Evolutionary conservation across 2,329 filamentous ascomycete genomes (phyloP).

Genomic region (Diaporthe sp.): DNA sequence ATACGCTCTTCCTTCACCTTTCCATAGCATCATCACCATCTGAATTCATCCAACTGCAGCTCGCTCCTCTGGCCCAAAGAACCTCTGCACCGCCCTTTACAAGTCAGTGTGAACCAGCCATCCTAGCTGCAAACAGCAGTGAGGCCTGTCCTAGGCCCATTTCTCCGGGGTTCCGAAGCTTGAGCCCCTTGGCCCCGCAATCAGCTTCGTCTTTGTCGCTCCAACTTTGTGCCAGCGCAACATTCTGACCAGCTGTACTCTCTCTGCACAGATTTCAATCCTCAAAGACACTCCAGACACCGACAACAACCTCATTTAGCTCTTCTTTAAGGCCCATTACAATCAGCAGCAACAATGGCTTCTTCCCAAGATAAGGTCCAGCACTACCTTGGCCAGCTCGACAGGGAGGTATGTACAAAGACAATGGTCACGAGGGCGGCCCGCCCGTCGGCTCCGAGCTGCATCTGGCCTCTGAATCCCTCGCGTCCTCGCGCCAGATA

Average conservation of each 20-base stretch:
- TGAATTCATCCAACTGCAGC: neutral
- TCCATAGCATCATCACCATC: slow-evolving; percentile 2
- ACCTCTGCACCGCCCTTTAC: neutral
- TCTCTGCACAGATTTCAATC: slow-evolving; percentile 26
- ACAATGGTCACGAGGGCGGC: slow-evolving; percentile 27
- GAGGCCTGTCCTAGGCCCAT: slow-evolving; percentile 11
- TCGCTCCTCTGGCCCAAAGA: neutral
- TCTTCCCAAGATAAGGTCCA: slow-evolving; percentile 82
- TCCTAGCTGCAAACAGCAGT: slow-evolving; percentile 21
- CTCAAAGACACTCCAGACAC: slow-evolving; percentile 35
- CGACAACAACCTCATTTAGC: slow-evolving; percentile 42
- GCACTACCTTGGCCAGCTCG: slow-evolving; percentile 82
- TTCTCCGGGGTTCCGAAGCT: slow-evolving; percentile 32
- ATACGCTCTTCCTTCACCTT: slow-evolving; percentile 1
- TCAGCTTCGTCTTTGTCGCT: slow-evolving; percentile 30
- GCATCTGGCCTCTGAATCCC: slow-evolving; percentile 15
- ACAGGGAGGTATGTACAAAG: slow-evolving; percentile 77
- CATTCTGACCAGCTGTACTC: slow-evolving; percentile 39
- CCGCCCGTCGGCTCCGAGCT: slow-evolving; percentile 30
- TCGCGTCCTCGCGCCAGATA: neutral
- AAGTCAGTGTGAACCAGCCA: slow-evolving; percentile 21
- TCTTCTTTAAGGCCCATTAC: slow-evolving; percentile 19
- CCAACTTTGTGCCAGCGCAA: slow-evolving; percentile 31
- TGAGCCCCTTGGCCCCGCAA: slow-evolving; percentile 40
- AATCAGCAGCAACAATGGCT: slow-evolving; percentile 70